Evolutionary conservation across 768 basidiomycete genomes (phyloP).

Genomic region (Suillus lakei): DNA sequence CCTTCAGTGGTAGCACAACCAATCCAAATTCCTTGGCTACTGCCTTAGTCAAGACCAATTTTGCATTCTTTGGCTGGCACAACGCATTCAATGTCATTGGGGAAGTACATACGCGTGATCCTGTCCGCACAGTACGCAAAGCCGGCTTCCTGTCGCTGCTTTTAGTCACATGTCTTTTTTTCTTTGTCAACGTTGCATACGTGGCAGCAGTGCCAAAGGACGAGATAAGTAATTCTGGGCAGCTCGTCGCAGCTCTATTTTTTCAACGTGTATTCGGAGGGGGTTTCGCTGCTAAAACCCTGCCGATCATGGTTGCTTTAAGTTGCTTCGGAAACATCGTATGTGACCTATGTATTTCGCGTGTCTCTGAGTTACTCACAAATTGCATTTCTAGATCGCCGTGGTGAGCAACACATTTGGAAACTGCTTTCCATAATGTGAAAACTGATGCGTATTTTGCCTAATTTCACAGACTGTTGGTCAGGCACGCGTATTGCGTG

Average conservation of each 20-base stretch:
- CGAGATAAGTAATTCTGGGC: slow-evolving; percentile 45
- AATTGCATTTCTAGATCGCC: slow-evolving; percentile 2
- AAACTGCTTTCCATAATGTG: not conserved
- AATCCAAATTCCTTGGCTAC: slow-evolving; percentile 31
- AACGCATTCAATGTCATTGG: slow-evolving; percentile 53
- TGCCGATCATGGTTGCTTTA: slow-evolving; percentile 44
- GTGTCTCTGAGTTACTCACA: not conserved
- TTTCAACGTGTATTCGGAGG: slow-evolving; percentile 55
- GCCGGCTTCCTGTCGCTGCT: slow-evolving; percentile 51
- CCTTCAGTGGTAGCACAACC: slow-evolving; percentile 30
- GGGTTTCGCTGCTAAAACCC: slow-evolving; percentile 37
- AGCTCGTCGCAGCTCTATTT: slow-evolving; percentile 53
- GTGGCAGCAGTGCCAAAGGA: slow-evolving; percentile 47
- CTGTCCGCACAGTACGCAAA: slow-evolving; percentile 50
- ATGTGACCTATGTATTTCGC: slow-evolving; percentile 14
- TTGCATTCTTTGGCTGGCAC: slow-evolving; percentile 35
- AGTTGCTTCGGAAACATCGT: slow-evolving; percentile 47
- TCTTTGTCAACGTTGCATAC: slow-evolving; percentile 50
- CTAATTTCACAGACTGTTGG: slow-evolving; percentile 37
- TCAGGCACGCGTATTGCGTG: slow-evolving; percentile 51
- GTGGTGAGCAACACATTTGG: not conserved
- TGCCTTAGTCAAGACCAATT: slow-evolving; percentile 34
- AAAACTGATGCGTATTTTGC: not conserved
- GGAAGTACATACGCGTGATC: slow-evolving; percentile 42
- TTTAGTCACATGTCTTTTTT: slow-evolving; percentile 49